These are phyloP conservation scores for Fusarium pseudocircinatum DNA, from an alignment of 2,329 filamentous ascomycete genomes.

Conservation along the genomic window DNA sequence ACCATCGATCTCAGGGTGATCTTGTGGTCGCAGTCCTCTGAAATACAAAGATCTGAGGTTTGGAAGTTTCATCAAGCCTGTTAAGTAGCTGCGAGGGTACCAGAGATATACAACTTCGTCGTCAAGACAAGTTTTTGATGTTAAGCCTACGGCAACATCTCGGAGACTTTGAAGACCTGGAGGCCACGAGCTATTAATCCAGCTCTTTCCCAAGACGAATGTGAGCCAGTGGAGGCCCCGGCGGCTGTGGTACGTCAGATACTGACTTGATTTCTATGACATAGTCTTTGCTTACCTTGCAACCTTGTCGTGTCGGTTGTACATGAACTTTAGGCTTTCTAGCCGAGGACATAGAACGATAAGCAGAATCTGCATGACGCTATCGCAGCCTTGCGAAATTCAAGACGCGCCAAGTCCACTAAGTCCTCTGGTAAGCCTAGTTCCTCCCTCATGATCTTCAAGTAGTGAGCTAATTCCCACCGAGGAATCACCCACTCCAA, in stretches of 20 bases:
- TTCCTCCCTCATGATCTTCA: background rate
- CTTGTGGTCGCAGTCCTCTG: background rate
- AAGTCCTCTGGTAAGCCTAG: background rate
- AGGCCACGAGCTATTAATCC: background rate
- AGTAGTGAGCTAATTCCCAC: background rate
- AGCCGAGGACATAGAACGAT: background rate
- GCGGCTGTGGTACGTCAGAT: background rate
- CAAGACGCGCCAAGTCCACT: background rate
- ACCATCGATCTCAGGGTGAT: background rate
- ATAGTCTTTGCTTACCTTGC: background rate
- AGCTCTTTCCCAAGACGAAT: background rate
- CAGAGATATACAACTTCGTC: background rate
- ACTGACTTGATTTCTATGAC: fast-evolving
- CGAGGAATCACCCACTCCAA: background rate
- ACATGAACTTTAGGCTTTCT: background rate
- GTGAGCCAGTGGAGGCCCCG: background rate
- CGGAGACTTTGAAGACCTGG: background rate
- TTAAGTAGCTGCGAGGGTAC: background rate
- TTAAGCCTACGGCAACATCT: background rate
- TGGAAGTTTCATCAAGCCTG: background rate
- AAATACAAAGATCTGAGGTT: background rate
- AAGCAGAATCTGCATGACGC: background rate
- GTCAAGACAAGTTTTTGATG: background rate
- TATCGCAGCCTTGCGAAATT: background rate
- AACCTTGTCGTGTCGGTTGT: background rate